Base-by-base conservation (phyloP, 1,284 basidiomycete species). In the Porodaedalea pini region DNA sequence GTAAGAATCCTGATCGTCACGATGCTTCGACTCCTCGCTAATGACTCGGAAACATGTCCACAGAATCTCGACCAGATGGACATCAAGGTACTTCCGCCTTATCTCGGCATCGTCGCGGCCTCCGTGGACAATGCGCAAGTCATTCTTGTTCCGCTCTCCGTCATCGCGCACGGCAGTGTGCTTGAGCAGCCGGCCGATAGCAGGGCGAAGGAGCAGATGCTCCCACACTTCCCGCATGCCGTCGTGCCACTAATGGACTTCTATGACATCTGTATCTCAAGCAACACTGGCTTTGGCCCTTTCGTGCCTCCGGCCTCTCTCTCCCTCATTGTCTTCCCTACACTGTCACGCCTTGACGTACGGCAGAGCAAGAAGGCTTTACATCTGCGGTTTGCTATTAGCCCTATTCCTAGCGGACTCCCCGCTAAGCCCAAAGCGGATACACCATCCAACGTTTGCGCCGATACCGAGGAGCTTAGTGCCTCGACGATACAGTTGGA, bases 351-450 rank as follows among this genome's bases (percentile, higher is more conserved):
- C 19, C 51, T 57, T 27, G 59, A 61, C 23, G 43, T 56, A 19
- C 44, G 52, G 11, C 59, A 61, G 31, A 54, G 55, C 51, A 57
- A 57, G 37, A 61, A 61, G 32, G 59, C 59, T 6, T 34, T 61
- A 4, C 39, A 54, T 32, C 43, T 61, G 29, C 53, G 57, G 13
- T 55, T 59, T 27, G 4, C 47, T 8, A 59, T 59, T 29, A 2
- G 13, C 10, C 21, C 13, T 3, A 29, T 19, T 32, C 48, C 45
- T 23, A 45, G 17, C 15, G 11, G 25, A 13, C 11, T 39, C 23
- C 27, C 47, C 19, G 37, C 13, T 8, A 41, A 25, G 2, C 19
- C 44, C 34, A 31, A 29, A 8, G 29, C 44, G 25, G 29, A 31
- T 39, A 21, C 40, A 5, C 29, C 19, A 17, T 57, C 45, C 6